Percentiles rank a stretch among this genome's conserved stretches.
Evolutionary conservation across 805 yeast genomes (phyloP).

Genomic region (Lipomyces sp.): DNA sequence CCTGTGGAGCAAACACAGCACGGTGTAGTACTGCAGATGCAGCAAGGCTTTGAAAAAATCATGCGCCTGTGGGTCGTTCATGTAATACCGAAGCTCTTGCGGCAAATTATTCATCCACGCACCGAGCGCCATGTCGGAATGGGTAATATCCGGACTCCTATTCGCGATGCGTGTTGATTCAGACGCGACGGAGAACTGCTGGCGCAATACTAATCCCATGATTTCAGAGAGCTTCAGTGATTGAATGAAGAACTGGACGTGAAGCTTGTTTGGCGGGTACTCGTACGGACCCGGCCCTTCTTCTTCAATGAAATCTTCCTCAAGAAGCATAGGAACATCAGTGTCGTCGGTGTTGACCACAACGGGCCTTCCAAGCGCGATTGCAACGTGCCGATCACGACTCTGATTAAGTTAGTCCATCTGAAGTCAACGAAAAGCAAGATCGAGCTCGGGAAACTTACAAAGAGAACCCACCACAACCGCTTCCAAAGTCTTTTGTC

Average conservation of each 20-base stretch:
- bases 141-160: slow-evolving; percentile 51
- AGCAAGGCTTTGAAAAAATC: slow-evolving; percentile 56
- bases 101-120: slow-evolving; percentile 72
- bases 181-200: slow-evolving; percentile 68
- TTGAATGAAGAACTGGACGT: slow-evolving; percentile 59
- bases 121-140: slow-evolving; percentile 73
- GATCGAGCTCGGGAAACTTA: slow-evolving; percentile 27
- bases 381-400: slow-evolving; percentile 65
- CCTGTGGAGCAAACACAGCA: slow-evolving; percentile 68
- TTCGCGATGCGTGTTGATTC: slow-evolving; percentile 46
- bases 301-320: slow-evolving; percentile 62
- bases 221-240: slow-evolving; percentile 65
- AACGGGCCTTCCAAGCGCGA: slow-evolving; percentile 72
- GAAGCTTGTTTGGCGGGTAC: slow-evolving; percentile 48
- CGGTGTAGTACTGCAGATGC: slow-evolving; percentile 67
- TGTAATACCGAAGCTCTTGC: slow-evolving; percentile 56
- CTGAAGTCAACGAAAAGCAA: neutral
- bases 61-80: slow-evolving; percentile 53
- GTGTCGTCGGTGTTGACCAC: slow-evolving; percentile 68
- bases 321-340: slow-evolving; percentile 67
- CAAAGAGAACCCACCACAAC: slow-evolving; percentile 74
- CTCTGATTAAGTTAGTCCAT: neutral
- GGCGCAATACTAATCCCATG: slow-evolving; percentile 63
- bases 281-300: slow-evolving; percentile 44
- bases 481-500: slow-evolving; percentile 56